A percentile compares a stretch with the other conserved stretches of the same genome.
These are phyloP conservation scores for Phytopythium sindhum DNA, from an alignment of 352 stramenopile genomes.

Conservation along the genomic window DNA sequence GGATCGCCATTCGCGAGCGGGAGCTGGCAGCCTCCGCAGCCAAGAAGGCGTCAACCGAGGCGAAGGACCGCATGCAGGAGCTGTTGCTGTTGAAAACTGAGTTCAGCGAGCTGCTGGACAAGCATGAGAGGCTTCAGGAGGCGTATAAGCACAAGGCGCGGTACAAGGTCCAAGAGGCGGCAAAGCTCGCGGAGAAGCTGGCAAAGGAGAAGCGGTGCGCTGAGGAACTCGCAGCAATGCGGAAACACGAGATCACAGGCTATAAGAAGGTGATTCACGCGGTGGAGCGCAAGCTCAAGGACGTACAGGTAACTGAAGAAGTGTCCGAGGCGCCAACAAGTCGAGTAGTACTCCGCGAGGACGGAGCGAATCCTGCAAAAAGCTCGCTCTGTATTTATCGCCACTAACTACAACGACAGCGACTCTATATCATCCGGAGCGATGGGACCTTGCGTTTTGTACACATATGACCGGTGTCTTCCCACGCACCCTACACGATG, in stretches of 20 bases:
- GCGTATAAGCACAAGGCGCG: conserved; percentile 40
- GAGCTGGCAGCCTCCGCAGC: conserved; percentile 30
- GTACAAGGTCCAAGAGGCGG: conserved; percentile 33
- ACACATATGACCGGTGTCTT: neutral
- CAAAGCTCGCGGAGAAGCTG: conserved; percentile 34
- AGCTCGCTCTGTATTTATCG: conserved; percentile 68
- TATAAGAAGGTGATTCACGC: conserved; percentile 67
- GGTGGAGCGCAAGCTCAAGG: conserved; percentile 57
- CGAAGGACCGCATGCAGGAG: conserved; percentile 43
- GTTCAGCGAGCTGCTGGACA: conserved; percentile 62
- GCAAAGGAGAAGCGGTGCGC: conserved; percentile 36
- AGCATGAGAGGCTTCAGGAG: conserved; percentile 31
- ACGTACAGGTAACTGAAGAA: conserved; percentile 37
- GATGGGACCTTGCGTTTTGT: neutral
- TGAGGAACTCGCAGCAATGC: conserved; percentile 49
- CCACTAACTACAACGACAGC: conserved; percentile 20
- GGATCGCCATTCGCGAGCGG: conserved; percentile 38
- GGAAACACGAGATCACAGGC: conserved; percentile 42
- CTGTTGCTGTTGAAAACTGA: conserved; percentile 57
- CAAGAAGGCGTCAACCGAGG: conserved; percentile 27
- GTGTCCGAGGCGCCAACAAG: conserved; percentile 10
- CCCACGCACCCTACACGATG: conserved; percentile 48
- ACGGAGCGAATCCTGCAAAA: conserved; percentile 21
- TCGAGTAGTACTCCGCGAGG: conserved; percentile 19
- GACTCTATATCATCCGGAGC: neutral